Base-by-base conservation (phyloP, 257 asterid species). In the Jaltomata sinuosa region DNA sequence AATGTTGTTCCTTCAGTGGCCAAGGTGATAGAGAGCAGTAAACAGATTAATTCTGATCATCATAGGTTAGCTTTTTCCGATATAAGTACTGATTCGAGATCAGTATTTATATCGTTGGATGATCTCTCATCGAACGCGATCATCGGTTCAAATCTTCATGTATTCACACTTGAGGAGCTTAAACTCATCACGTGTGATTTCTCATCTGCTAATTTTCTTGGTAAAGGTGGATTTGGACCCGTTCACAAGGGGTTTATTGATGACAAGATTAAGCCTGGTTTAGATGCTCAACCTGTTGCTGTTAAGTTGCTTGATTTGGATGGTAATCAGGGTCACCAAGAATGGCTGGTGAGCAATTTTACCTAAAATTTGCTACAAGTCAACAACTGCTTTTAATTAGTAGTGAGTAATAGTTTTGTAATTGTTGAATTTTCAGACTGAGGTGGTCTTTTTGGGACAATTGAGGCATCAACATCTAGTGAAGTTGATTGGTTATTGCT, bases 191-290 rank as follows among this genome's bases (percentile, higher is more conserved):
- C 98, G 0, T 82, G 87, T 32, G 87, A 89, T 54, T 94, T 94
- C 74, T 87, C 97, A 0, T 80, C 94, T 0, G 83, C 85, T 79
- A 95, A 92, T 77, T 90, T 91, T 84, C 92, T 95, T 0, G 99
- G 99, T 0, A 96, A 93, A 85, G 99, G 99, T 5, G 99, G 99
- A 18, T 95, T 95, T 67, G 99, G 99, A 59, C 98, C 99, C 5
- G 99, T 95, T 32, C 91, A 94, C 81, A 95, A 95, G 65, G 99
- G 99, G 21, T 95, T 93, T 31, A 40, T 93, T 3, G 97, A 92
- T 78, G 93, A 91, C 5, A 89, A 84, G 84, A 87, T 86, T 50
- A 81, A 92, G 85, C 94, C 94, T 11, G 97, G 97, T 5, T 53
- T 94, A 79, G 72, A 67, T 84, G 92, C 97, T 32, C 99, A 95